A percentile compares a stretch with the other conserved stretches of the same genome.
These are phyloP conservation scores for Helminthosporium solani DNA, from an alignment of 2,329 filamentous ascomycete species.

Conservation along the genomic window DNA sequence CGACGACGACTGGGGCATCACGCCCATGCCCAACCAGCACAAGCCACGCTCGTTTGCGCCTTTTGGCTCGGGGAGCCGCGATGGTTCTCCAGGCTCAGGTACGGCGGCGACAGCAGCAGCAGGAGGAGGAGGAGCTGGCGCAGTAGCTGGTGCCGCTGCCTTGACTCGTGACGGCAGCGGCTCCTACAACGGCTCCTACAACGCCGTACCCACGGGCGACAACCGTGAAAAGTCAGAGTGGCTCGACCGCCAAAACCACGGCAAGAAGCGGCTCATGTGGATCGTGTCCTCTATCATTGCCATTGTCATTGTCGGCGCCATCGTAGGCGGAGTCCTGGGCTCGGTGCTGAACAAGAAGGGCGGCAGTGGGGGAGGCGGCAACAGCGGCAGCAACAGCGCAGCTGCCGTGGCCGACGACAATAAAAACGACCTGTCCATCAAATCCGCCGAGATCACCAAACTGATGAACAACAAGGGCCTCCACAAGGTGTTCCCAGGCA, in stretches of 20 bases:
- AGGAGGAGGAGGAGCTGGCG: constrained; percentile 46
- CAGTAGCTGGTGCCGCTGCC: constrained; percentile 23
- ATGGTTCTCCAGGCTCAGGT: constrained; percentile 39
- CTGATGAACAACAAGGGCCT: constrained; percentile 78
- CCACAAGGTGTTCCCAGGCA: constrained; percentile 91
- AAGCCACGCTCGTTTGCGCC: constrained; percentile 63
- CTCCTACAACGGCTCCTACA: constrained; percentile 63
- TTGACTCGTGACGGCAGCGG: constrained; percentile 44
- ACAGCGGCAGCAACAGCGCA: constrained; percentile 22
- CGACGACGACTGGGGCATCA: constrained; percentile 82
- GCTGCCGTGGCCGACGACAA: constrained; percentile 59
- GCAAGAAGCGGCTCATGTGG: constrained; percentile 69
- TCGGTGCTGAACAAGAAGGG: constrained; percentile 61
- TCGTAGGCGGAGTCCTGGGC: constrained; percentile 73
- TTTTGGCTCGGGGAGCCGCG: constrained; percentile 49
- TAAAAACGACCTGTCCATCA: constrained; percentile 70
- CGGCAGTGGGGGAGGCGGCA: constrained; percentile 20
- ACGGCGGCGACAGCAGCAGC: constrained; percentile 39
- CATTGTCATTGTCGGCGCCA: constrained; percentile 66
- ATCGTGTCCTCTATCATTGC: constrained; percentile 65
- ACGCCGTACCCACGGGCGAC: constrained; percentile 50
- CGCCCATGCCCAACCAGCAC: constrained; percentile 25
- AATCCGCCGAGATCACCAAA: constrained; percentile 76
- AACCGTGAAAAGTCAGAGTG: constrained; percentile 66
- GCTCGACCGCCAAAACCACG: constrained; percentile 59